Evolutionary conservation across 495 filamentous ascomycete genomes (phyloP).

Genomic region (Neurospora sp.): DNA sequence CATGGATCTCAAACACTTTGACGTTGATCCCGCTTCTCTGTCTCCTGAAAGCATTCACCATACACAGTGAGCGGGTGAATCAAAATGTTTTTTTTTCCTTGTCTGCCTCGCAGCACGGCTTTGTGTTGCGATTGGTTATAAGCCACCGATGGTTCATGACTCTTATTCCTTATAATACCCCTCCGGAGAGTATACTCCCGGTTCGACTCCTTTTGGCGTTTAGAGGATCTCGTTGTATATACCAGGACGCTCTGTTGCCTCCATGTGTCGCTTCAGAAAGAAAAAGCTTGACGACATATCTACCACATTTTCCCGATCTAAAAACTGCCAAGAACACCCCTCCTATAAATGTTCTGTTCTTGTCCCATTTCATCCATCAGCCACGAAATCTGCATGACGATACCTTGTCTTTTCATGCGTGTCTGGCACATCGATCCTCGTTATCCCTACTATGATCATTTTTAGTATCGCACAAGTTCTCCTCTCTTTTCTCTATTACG

Average conservation of each 20-base stretch:
- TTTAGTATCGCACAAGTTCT: constrained; percentile 10
- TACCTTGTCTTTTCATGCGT: constrained; percentile 37
- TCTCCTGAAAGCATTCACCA: constrained; percentile 41
- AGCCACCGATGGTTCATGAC: constrained; percentile 18
- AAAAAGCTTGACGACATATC: constrained; percentile 11
- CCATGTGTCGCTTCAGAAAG: constrained; percentile 1
- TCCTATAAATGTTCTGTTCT: constrained; percentile 20
- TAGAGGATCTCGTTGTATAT: constrained; percentile 22
- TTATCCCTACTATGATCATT: constrained; percentile 4
- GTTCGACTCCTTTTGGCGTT: constrained; percentile 19
- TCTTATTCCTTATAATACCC: constrained; percentile 24
- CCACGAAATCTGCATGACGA: constrained; percentile 45
- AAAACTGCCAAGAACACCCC: constrained; percentile 15
- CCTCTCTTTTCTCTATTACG: constrained; percentile 4
- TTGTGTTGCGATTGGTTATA: constrained; percentile 3
- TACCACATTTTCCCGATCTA: constrained; percentile 17
- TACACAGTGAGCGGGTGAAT: constrained; percentile 6
- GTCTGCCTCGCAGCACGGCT: constrained; percentile 3
- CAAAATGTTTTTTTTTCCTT: constrained; percentile 4
- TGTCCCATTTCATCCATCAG: constrained; percentile 36
- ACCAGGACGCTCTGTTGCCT: constrained; percentile 14
- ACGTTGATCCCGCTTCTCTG: constrained; percentile 52
- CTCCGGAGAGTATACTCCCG: constrained; percentile 10
- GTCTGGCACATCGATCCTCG: constrained; percentile 40
- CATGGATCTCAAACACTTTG: constrained; percentile 46